Conservation (phyloP, 1,139 yeast species). For the Wickerhamiella infanticola region DNA sequence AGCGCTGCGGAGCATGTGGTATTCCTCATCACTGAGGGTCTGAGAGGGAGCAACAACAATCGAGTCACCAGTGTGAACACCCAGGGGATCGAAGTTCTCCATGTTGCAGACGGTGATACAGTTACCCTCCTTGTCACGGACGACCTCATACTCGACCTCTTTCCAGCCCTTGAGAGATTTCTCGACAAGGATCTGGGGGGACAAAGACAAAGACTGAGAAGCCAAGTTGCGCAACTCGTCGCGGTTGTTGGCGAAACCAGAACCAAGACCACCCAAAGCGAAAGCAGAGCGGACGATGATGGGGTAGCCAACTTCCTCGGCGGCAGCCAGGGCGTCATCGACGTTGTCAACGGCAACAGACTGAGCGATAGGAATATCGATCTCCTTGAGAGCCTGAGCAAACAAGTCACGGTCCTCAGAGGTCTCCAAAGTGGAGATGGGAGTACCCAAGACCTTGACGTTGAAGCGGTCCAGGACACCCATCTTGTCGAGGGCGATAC, state of each 20-base stretch:
- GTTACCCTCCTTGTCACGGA: constrained; percentile 88
- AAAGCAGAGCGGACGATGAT: constrained; percentile 96
- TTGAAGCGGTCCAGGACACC: constrained; percentile 84
- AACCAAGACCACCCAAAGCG: constrained; percentile 95
- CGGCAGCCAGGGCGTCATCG: constrained; percentile 84
- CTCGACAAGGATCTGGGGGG: constrained; percentile 93
- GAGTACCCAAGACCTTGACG: constrained; percentile 93
- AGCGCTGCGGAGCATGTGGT: constrained; percentile 93
- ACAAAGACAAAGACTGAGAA: constrained; percentile 71
- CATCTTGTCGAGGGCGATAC: constrained; percentile 84
- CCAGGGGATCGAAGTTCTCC: constrained; percentile 98
- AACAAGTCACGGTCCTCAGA: constrained; percentile 96
- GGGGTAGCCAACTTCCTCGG: constrained; percentile 78
- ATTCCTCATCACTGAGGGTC: constrained; percentile 91
- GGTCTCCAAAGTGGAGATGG: constrained; percentile 84
- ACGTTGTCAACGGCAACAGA: constrained; percentile 89
- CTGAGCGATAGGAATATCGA: constrained; percentile 88
- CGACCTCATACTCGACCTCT: constrained; percentile 97
- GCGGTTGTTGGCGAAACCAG: constrained; percentile 83
- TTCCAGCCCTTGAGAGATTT: constrained; percentile 98
- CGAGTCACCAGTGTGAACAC: constrained; percentile 97
- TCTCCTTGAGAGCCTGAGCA: constrained; percentile 87
- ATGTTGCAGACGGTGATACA: constrained; percentile 98
- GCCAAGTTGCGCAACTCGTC: constrained; percentile 75
- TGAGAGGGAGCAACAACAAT: constrained; percentile 98